These are phyloP conservation scores for Phytopythium oedochilum DNA, from an alignment of 352 stramenopile genomes.

Conservation along the genomic window DNA sequence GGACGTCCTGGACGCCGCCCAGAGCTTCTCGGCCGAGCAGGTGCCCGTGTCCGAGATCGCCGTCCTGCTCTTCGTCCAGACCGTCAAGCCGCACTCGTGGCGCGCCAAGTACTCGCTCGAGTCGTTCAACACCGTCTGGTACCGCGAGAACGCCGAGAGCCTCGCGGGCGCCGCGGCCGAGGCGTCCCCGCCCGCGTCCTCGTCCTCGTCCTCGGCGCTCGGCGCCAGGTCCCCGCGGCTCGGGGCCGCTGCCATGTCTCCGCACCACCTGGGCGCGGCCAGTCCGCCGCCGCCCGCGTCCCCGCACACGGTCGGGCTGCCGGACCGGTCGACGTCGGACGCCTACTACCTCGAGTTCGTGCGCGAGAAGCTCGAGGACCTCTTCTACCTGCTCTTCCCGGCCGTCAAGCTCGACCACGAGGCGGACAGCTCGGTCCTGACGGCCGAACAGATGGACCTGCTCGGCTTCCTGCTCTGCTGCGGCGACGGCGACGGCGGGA, in stretches of 20 bases:
- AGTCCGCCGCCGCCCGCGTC: conserved; percentile 64
- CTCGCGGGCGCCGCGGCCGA: conserved; percentile 23
- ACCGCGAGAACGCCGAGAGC: conserved; percentile 55
- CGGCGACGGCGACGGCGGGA: conserved; percentile 35
- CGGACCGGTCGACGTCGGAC: conserved; percentile 73
- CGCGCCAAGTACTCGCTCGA: conserved; percentile 71
- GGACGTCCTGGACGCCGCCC: conserved; percentile 41
- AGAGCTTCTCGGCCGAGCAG: conserved; percentile 43
- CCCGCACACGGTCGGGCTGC: conserved; percentile 72
- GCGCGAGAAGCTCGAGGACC: conserved; percentile 68
- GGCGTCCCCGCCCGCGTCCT: conserved; percentile 6
- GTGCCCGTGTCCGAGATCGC: conserved; percentile 75
- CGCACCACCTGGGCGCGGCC: conserved; percentile 37
- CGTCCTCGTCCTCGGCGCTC: conserved; percentile 6
- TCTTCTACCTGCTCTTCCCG: conserved; percentile 68
- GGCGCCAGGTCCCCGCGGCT: conserved; percentile 21
- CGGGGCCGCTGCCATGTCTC: conserved; percentile 33
- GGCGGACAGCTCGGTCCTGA: conserved; percentile 46
- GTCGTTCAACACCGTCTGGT: conserved; percentile 78
- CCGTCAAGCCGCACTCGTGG: conserved; percentile 72
- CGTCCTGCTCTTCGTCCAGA: conserved; percentile 80
- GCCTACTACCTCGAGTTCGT: conserved; percentile 80
- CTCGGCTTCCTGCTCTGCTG: conserved; percentile 70
- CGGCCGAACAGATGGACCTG: conserved; percentile 61
- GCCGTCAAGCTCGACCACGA: conserved; percentile 46